Evolutionary conservation across 192 early-diverging fungal genomes (phyloP).

Genomic region (Entomortierella chlamydospora): DNA sequence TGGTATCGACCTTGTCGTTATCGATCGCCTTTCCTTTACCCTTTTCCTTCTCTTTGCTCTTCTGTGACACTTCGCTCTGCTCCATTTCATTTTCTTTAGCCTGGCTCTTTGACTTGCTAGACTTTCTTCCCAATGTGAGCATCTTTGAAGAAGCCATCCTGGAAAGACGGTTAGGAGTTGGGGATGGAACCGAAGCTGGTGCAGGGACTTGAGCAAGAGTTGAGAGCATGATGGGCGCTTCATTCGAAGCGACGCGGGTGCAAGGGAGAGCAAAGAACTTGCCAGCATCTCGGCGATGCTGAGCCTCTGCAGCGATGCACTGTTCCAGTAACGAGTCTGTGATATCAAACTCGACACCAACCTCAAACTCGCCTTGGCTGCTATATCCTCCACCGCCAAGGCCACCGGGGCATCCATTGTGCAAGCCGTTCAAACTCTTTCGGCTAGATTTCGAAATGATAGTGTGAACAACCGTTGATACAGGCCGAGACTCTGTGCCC

Average conservation of each 20-base stretch:
- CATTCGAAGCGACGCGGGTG: neutral
- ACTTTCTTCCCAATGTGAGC: conserved; percentile 7
- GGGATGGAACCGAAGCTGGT: neutral
- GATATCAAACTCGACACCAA: conserved; percentile 46
- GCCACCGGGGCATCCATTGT: conserved; percentile 14
- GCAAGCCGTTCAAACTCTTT: conserved; percentile 16
- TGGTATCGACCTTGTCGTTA: neutral
- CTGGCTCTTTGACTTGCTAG: neutral
- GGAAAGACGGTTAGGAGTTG: neutral
- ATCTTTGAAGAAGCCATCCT: conserved; percentile 18
- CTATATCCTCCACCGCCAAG: conserved; percentile 33
- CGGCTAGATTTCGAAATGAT: conserved; percentile 48
- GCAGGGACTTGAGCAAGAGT: neutral
- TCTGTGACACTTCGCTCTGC: neutral
- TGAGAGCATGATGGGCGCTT: neutral
- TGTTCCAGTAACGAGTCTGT: conserved; percentile 42
- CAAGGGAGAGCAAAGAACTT: conserved; percentile 49
- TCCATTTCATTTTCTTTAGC: neutral
- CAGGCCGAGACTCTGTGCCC: conserved; percentile 5
- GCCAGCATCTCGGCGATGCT: conserved; percentile 44
- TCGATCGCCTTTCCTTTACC: conserved; percentile 4
- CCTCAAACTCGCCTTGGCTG: conserved; percentile 45
- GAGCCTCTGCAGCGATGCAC: conserved; percentile 36
- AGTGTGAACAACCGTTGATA: conserved; percentile 18
- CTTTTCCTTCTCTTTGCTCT: neutral